Evolutionary conservation across 2,329 filamentous ascomycete species (phyloP).

Genomic region (Xylaria multiplex): DNA sequence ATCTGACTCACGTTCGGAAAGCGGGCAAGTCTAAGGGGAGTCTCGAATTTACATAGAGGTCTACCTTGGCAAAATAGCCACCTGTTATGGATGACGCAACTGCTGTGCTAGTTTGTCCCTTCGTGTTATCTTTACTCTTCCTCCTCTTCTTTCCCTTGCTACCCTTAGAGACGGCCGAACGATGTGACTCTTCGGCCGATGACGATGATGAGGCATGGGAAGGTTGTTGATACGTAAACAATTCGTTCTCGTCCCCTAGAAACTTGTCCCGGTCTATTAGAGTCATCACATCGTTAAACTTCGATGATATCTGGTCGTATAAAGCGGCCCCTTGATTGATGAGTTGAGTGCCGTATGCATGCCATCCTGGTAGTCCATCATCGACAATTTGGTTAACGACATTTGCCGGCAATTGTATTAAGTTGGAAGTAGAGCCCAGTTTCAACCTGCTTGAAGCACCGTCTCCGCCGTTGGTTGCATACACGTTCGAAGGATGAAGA

Average conservation of each 20-base stretch:
- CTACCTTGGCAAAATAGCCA: slow-evolving; percentile 78
- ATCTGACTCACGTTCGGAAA: slow-evolving; percentile 68
- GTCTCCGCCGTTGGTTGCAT: slow-evolving; percentile 37
- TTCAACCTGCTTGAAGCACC: slow-evolving; percentile 50
- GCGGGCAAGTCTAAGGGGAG: slow-evolving; percentile 74
- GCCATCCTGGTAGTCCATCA: slow-evolving; percentile 56
- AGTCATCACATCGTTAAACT: slow-evolving; percentile 75
- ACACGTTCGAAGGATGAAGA: slow-evolving; percentile 35
- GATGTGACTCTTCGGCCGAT: slow-evolving; percentile 31
- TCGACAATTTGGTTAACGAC: slow-evolving; percentile 53
- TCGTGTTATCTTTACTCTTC: slow-evolving; percentile 49
- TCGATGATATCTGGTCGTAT: slow-evolving; percentile 69
- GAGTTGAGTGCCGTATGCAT: slow-evolving; percentile 56
- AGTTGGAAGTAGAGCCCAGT: slow-evolving; percentile 54
- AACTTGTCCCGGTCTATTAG: slow-evolving; percentile 73
- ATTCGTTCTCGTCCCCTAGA: slow-evolving; percentile 63
- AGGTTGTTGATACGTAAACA: slow-evolving; percentile 55
- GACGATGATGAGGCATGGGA: slow-evolving; percentile 26
- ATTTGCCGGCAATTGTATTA: slow-evolving; percentile 55
- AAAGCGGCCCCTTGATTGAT: slow-evolving; percentile 59
- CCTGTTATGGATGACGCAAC: slow-evolving; percentile 55
- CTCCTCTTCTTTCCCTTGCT: slow-evolving; percentile 42
- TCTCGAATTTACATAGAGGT: slow-evolving; percentile 80
- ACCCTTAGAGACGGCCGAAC: slow-evolving; percentile 34
- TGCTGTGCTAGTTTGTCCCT: slow-evolving; percentile 51